These are phyloP conservation scores for Iris macrosiphon DNA, from an alignment of 106 monocot species.

Conservation along the genomic window DNA sequence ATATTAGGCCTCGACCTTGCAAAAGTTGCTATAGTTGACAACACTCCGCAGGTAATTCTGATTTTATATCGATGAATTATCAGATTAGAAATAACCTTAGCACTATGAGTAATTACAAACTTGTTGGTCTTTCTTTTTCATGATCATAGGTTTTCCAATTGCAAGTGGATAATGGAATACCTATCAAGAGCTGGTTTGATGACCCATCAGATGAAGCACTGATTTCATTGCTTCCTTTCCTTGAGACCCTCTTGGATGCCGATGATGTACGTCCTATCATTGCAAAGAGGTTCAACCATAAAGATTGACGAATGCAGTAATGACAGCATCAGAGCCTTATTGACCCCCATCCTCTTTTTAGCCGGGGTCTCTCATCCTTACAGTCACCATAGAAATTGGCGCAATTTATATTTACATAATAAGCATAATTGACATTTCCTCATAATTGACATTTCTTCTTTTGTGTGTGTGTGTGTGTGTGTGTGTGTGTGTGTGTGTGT, in stretches of 20 bases:
- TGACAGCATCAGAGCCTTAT: too few species aligned
- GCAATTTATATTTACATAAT: too few species aligned
- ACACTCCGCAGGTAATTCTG: constrained; percentile 91
- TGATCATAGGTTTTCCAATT: constrained; percentile 61
- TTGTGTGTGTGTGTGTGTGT: too few species aligned
- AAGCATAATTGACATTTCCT: too few species aligned
- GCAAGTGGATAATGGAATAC: constrained; percentile 85
- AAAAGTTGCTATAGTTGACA: constrained; percentile 76
- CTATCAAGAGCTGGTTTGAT: constrained; percentile 83
- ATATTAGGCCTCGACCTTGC: constrained; percentile 69
- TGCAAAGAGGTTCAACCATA: constrained; percentile 44
- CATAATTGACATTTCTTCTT: too few species aligned
- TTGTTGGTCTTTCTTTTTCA: background rate
- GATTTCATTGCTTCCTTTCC: constrained; percentile 60
- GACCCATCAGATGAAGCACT: constrained; percentile 69
- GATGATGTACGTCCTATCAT: constrained; percentile 91
- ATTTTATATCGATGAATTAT: too few species aligned
- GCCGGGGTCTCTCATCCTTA: too few species aligned
- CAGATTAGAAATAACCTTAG: background rate
- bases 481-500: too few species aligned
- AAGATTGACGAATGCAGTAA: constrained; percentile 9
- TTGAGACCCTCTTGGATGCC: constrained; percentile 46
- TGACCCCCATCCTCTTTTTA: too few species aligned
- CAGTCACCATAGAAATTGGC: too few species aligned
- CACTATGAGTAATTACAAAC: background rate